Base-by-base conservation (phyloP, 2,329 filamentous ascomycete genomes). In the Geosmithia morbida region DNA sequence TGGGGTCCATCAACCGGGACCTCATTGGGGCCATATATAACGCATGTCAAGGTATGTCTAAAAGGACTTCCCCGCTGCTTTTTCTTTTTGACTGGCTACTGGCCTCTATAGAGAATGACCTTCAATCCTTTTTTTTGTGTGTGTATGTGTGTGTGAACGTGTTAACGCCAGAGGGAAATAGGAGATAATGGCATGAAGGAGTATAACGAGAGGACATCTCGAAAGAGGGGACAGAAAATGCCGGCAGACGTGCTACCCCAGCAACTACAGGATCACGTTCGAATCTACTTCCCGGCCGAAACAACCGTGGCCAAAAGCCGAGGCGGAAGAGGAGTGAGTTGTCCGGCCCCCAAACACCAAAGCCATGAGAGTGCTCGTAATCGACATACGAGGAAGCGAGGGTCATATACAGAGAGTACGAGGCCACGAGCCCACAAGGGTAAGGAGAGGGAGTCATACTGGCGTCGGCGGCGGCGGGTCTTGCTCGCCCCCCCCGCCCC, bases 231-330 rank as follows among this genome's bases (percentile, higher is more conserved):
- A 7, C 33, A 37, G 44, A 57, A 56, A 52, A 8, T 8, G 8
- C 48, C 46, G 22, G 22, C 50, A 22, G 49, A 49, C 42, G 52
- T 50, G 39, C 54, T 53, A 22, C 46, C 50, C 33, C 52, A 51
- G 37, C 45, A 50, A 48, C 52, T 67, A 37, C 65, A 65, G 51
- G 63, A 77, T 30, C 69, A 70, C 44, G 75, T 92, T 54, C 76
- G 81, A 10, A 74, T 94, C 46, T 94, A 89, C 62, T 96, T 90
- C 56, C 89, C 88, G 2, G 87, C 83, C 1, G 63, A 75, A 11
- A 64, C 80, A 18, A 94, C 87, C 1, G 81, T 94, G 2, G 58
- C 61, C 10, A 59, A 63, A 29, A 88, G 84, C 56, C 76, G 69
- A 51, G 83, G 80, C 29, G 85, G 83, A 2, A 66, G 62, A 48